Base-by-base conservation (phyloP, 352 stramenopile genomes). In the Globisporangium abappressorium region DNA sequence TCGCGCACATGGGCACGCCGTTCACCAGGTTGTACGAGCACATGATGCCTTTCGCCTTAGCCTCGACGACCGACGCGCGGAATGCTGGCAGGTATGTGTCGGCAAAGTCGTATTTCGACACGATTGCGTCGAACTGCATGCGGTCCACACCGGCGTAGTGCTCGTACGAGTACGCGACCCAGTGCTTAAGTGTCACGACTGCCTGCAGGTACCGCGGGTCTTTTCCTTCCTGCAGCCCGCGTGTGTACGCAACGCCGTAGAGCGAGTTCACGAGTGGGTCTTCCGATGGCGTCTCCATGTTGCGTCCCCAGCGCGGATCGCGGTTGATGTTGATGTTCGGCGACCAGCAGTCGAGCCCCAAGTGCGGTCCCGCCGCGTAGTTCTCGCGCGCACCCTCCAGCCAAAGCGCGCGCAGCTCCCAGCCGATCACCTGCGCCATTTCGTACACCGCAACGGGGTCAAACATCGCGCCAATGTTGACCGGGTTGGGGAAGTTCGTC, bases 11-110 rank as follows among this genome's bases (percentile, higher is more conserved):
- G 3, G 97, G 97, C 38, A 98, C 75, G 20, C 94, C 94, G 70
- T 99, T 98, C 4, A 99, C 71, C 46, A 86, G 88, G 70, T 99
- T 99, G 84, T 99, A 99, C 51, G 87, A 96, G 78, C 96, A 99
- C 97, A 99, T 99, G 70, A 99, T 65, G 6, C 89, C 82, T 24
- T 85, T 93, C 8, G 85, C 93, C 4, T 87, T 77, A 5, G 73
- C 93, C 5, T 96, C 80, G 54, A 77, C 80, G 5, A 98, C 80
- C 30, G 92, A 94, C 33, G 86, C 77, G 28, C 83, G 79, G 65
- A 98, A 97, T 2, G 85, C 82, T 28, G 83, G 87, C 9, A 98
- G 77, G 72, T 98, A 98, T 57, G 95, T 98, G 66, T 98, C 91
- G 22, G 85, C 79, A 60, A 98, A 94, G 73, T 99, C 96, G 62